Base-by-base conservation (phyloP, 2,329 filamentous ascomycete genomes). In the Neophaeococcomyces mojaviensis region DNA sequence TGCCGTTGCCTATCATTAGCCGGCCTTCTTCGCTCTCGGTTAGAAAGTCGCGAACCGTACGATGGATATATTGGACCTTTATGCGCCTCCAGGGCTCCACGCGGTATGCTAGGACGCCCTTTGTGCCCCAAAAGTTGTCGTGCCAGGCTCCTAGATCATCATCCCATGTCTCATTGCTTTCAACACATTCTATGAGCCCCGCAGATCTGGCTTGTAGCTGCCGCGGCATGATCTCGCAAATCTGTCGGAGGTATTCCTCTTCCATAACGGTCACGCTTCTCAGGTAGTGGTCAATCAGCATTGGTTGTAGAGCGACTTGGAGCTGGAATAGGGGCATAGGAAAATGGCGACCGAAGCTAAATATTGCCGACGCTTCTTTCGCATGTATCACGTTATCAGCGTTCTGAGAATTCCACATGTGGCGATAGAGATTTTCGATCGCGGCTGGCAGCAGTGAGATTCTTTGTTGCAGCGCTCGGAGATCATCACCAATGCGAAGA, bases 321-420 rank as follows among this genome's bases (percentile, higher is more conserved):
- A 36, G 41, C 16, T 44, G 31, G 16, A 44, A 36, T 15, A 35
- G 31, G n/a, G 32, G 28, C 31, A 24, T 44, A 12, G 30, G 18
- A 30, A 35, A 22, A 28, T 18, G 22, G 19, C 35, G 35, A 3
- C n/a, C 13, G 35, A 38, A 38, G 16, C 12, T 16, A 13, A 44
- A 44, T 4, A 35, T 19, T 18, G 7, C 13, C 18, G 16, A 6
- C 13, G 41, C 30, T 15, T 44, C 41, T 22, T 35, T 8, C 12
- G 9, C 4, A 15, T 44, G 18, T 18, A 26, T 13, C 5, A 20
- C 16, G 18, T 22, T 26, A 19, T 44, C 19, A n/a, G 16, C 31
- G 22, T 44, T 44, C 32, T 24, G 19, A 24, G n/a, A 7, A 3
- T 15, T 13, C 41, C 41, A 40, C n/a, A 49, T 46, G 16, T 37